Conservation (phyloP, 345 rosid genomes). For the Linum usitatissimum region DNA sequence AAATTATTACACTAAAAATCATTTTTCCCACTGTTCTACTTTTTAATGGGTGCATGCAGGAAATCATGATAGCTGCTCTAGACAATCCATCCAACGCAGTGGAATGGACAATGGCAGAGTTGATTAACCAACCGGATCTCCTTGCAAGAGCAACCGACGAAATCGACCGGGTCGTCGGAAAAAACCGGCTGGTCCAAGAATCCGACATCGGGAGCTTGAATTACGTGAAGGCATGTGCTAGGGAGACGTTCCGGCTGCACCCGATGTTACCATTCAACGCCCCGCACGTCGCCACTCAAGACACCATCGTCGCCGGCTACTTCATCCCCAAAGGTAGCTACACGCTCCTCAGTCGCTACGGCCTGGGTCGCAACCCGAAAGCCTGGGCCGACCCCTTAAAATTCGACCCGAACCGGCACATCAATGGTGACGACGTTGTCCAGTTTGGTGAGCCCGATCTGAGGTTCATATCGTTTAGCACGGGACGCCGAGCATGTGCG, state of each 20-base stretch:
- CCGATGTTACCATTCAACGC: slow-evolving; percentile 35
- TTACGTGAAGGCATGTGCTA: slow-evolving; percentile 20
- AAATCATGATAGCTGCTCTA: slow-evolving; percentile 28
- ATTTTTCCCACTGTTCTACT: too few relatives aligned
- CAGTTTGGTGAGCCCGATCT: slow-evolving; percentile 27
- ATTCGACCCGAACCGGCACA: slow-evolving; percentile 16
- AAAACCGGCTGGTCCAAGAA: slow-evolving; percentile 34
- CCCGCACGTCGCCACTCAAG: slow-evolving; percentile 32
- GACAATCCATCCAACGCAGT: slow-evolving; percentile 43
- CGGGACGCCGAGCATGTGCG: slow-evolving; percentile 35
- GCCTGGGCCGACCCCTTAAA: slow-evolving; percentile 1
- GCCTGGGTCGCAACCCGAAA: slow-evolving; percentile 35
- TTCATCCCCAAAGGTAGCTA: slow-evolving; percentile 30
- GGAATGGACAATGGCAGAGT: slow-evolving; percentile 21
- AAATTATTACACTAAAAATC: too few relatives aligned
- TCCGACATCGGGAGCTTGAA: slow-evolving; percentile 21
- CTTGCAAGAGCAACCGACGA: slow-evolving; percentile 32
- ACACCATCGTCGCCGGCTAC: slow-evolving; percentile 28
- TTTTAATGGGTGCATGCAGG: too few relatives aligned
- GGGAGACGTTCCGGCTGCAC: slow-evolving; percentile 38
- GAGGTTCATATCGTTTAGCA: slow-evolving; percentile 40
- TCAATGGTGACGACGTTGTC: slow-evolving; percentile 12
- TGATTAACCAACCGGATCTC: slow-evolving; percentile 28
- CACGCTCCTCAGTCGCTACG: slow-evolving; percentile 20
- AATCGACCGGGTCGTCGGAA: slow-evolving; percentile 34